phyloP scores from a whole-genome alignment of 2,329 filamentous ascomycete species.

The Aureobasidium sp. region DNA sequence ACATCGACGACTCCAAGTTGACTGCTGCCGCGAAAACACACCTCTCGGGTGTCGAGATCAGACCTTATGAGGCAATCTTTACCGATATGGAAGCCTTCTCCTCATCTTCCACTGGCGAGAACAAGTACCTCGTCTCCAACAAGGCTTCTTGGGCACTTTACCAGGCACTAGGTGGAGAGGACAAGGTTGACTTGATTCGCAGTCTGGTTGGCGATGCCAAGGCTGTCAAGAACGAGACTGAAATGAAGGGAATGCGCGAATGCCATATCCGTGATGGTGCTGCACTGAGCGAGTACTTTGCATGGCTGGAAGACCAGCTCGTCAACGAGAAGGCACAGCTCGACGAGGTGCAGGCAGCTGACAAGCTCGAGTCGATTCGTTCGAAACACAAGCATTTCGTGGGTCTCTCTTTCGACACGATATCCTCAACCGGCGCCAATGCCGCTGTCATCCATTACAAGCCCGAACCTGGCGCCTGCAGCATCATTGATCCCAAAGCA shows the following conservation, averaged over 20 bases:
- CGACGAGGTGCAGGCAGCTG: conserved; percentile 85
- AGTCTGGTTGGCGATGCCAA: conserved; percentile 88
- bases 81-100: conserved; percentile 64
- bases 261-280: conserved; percentile 93
- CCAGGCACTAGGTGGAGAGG: conserved; percentile 75
- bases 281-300: conserved; percentile 85
- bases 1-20: conserved; percentile 75
- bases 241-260: conserved; percentile 84
- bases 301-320: conserved; percentile 90
- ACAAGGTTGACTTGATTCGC: conserved; percentile 75
- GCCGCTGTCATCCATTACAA: conserved; percentile 95
- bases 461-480: conserved; percentile 74
- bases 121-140: conserved; percentile 78
- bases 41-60: conserved; percentile 64
- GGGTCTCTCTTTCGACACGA: conserved; percentile 89
- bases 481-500: conserved; percentile 72
- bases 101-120: conserved; percentile 28
- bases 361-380: conserved; percentile 76
- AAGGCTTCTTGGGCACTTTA: conserved; percentile 91
- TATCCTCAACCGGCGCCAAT: conserved; percentile 88
- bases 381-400: conserved; percentile 67
- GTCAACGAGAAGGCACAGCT: conserved; percentile 63
- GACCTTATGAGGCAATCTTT: conserved; percentile 78
- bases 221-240: conserved; percentile 85
- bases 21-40: conserved; percentile 61